These are phyloP conservation scores for Aspergillus jensenii DNA, from an alignment of 2,329 filamentous ascomycete genomes.

Conservation along the genomic window DNA sequence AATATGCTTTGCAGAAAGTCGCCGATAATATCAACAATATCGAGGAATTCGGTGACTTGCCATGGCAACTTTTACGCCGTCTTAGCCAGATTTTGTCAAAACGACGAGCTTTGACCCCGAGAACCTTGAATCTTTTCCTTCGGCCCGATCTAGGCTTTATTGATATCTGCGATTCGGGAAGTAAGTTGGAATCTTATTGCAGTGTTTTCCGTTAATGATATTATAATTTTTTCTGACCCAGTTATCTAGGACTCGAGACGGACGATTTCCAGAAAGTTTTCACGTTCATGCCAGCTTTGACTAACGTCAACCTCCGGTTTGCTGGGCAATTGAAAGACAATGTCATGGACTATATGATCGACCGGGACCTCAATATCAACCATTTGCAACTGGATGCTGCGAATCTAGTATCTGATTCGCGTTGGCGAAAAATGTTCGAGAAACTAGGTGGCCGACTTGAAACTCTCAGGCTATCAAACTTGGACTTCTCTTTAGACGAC, in stretches of 20 bases:
- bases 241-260: conserved; percentile 58
- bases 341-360: conserved; percentile 77
- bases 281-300: conserved; percentile 67
- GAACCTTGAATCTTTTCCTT: conserved; percentile 48
- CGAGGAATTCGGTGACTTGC: conserved; percentile 65
- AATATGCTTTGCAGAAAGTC: conserved; percentile 48
- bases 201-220: neutral
- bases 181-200: conserved; percentile 37
- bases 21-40: conserved; percentile 63
- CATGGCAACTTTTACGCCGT: conserved; percentile 55
- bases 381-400: conserved; percentile 77
- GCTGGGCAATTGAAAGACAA: conserved; percentile 89
- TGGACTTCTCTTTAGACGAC: conserved; percentile 79
- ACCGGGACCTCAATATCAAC: conserved; percentile 67
- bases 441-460: conserved; percentile 65
- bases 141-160: conserved; percentile 56
- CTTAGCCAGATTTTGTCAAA: conserved; percentile 66
- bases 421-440: conserved; percentile 70
- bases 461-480: conserved; percentile 74
- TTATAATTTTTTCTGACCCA: conserved; percentile 30
- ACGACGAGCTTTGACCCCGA: conserved; percentile 56
- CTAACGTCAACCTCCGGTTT: conserved; percentile 72
- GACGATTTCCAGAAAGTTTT: conserved; percentile 82
- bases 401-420: conserved; percentile 75
- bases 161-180: conserved; percentile 61